Evolutionary conservation across 2,329 filamentous ascomycete genomes (phyloP).

Genomic region (Talaromyces sp.): DNA sequence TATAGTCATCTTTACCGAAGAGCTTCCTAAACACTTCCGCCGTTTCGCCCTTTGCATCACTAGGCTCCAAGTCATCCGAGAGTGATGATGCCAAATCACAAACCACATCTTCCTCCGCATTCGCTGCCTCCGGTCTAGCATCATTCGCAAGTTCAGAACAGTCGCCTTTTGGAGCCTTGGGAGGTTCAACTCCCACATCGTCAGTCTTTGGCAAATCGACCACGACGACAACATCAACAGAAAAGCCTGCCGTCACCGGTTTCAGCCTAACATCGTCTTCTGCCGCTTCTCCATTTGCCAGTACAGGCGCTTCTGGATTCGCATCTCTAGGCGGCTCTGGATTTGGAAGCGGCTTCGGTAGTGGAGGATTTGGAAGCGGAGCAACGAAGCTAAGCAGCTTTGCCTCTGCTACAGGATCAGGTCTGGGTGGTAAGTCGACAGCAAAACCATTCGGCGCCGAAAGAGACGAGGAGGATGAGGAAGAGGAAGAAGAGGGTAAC

Average conservation of each 20-base stretch:
- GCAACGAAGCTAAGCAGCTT: slow-evolving; percentile 61
- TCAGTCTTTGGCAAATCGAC: slow-evolving; percentile 40
- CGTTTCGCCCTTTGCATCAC: slow-evolving; percentile 42
- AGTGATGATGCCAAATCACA: slow-evolving; percentile 21
- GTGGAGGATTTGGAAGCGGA: slow-evolving; percentile 47
- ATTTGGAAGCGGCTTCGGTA: slow-evolving; percentile 34
- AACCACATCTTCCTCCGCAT: slow-evolving; percentile 54
- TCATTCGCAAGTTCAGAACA: slow-evolving; percentile 59
- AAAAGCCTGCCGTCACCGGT: slow-evolving; percentile 25
- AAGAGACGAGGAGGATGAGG: slow-evolving; percentile 48
- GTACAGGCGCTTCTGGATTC: slow-evolving; percentile 36
- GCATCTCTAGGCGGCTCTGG: slow-evolving; percentile 36
- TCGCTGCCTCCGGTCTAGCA: slow-evolving; percentile 66
- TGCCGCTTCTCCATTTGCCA: slow-evolving; percentile 30
- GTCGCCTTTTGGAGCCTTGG: slow-evolving; percentile 63
- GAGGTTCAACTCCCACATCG: slow-evolving; percentile 36
- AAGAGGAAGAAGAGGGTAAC: slow-evolving; percentile 48
- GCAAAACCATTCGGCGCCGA: slow-evolving; percentile 72
- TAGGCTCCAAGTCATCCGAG: slow-evolving; percentile 27
- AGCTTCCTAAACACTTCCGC: slow-evolving; percentile 44
- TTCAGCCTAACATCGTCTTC: slow-evolving; percentile 27
- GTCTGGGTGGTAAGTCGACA: slow-evolving; percentile 36
- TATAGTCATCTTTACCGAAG: slow-evolving; percentile 27
- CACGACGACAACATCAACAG: slow-evolving; percentile 10
- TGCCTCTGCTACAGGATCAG: slow-evolving; percentile 56